Evolutionary conservation across 129 eudicot species (phyloP).

Genomic region (Pittosporum tobira): DNA sequence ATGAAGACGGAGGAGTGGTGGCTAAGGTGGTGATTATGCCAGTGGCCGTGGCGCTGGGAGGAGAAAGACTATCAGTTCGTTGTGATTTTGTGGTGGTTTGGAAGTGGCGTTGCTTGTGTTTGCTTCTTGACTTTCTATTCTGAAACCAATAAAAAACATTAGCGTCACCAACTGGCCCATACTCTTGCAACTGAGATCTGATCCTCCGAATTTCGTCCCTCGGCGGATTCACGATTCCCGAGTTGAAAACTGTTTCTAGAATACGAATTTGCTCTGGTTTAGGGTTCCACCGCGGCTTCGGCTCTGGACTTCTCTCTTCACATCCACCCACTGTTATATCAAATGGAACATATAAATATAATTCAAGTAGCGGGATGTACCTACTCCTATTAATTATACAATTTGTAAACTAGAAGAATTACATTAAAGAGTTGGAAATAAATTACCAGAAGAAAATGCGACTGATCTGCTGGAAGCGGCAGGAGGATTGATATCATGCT

Average conservation of each 20-base stretch:
- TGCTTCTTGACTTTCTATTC: slow-evolving; percentile 50
- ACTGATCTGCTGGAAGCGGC: slow-evolving; percentile 24
- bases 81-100: slow-evolving; percentile 13
- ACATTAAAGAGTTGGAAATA: neutral
- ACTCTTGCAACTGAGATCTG: slow-evolving; percentile 39
- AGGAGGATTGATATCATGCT: slow-evolving; percentile 40
- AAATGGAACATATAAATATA: no score
- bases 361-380: no score
- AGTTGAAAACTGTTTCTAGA: slow-evolving; percentile 46
- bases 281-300: slow-evolving; percentile 61
- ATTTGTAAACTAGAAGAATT: no score
- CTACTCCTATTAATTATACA: no score
- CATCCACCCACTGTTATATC: neutral
- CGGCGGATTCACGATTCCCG: slow-evolving; percentile 57
- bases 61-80: neutral
- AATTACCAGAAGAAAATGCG: slow-evolving; percentile 42
- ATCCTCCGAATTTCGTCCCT: slow-evolving; percentile 49
- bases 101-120: slow-evolving; percentile 35
- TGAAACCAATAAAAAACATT: slow-evolving; percentile 67
- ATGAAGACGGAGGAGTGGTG: slow-evolving; percentile 17
- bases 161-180: slow-evolving; percentile 50
- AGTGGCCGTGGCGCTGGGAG: neutral
- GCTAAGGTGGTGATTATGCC: neutral
- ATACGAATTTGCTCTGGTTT: slow-evolving; percentile 51
- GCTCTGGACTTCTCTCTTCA: slow-evolving; percentile 45